Conservation (phyloP, 768 basidiomycete species). For the Kwoniella botswanensis region DNA sequence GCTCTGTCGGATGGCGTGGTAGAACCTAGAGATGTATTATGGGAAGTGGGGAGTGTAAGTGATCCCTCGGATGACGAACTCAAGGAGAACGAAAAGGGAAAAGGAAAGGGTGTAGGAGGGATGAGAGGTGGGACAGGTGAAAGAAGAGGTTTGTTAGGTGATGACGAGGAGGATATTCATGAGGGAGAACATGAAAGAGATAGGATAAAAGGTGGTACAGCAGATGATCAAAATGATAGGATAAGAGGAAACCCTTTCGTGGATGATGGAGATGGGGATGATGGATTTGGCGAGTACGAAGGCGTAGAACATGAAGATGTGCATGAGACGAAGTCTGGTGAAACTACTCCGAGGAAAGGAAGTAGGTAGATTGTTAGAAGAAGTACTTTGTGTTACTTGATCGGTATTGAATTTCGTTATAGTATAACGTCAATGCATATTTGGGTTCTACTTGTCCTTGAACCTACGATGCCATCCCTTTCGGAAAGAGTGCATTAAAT, state of each 20-base stretch:
- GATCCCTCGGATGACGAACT: conserved; percentile 16
- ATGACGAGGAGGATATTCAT: conserved; percentile 28
- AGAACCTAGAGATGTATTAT: conserved; percentile 27
- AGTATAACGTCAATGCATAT: neutral
- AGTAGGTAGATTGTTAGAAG: neutral
- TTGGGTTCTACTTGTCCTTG: neutral
- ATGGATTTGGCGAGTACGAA: conserved; percentile 54
- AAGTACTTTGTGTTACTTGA: neutral
- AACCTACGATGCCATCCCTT: too few relatives aligned
- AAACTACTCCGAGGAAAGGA: conserved; percentile 1
- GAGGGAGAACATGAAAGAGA: conserved; percentile 10
- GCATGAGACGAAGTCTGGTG: conserved; percentile 1
- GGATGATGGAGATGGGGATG: conserved; percentile 27
- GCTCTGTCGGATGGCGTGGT: conserved; percentile 13
- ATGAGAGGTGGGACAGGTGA: conserved; percentile 18
- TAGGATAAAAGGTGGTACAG: neutral
- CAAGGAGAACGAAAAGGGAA: conserved; percentile 2
- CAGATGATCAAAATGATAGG: conserved; percentile 1
- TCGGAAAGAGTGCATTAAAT: too few relatives aligned
- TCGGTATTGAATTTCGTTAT: neutral
- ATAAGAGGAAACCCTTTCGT: conserved; percentile 23
- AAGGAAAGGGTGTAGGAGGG: conserved; percentile 26
- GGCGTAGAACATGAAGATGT: conserved; percentile 26
- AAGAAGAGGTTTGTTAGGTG: conserved; percentile 30
- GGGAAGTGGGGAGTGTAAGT: conserved; percentile 42